Evolutionary conservation across 2,329 filamentous ascomycete genomes (phyloP).

Genomic region (Aspergillus arachidicola): DNA sequence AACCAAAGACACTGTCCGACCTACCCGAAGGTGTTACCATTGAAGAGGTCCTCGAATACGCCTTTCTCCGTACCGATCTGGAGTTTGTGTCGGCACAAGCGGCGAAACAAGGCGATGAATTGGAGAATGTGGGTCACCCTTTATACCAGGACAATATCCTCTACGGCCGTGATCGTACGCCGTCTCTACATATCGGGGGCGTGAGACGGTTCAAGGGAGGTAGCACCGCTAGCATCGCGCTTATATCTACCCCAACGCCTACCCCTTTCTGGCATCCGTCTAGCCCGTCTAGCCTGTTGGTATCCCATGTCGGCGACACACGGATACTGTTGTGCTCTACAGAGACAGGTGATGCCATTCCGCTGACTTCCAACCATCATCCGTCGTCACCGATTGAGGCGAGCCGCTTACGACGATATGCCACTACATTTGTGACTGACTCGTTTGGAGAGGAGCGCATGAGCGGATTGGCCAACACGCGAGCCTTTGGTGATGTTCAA

Average conservation of each 20-base stretch:
- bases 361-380: slow-evolving; percentile 89
- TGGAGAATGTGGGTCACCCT: slow-evolving; percentile 71
- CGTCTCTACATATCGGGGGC: slow-evolving; percentile 65
- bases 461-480: slow-evolving; percentile 87
- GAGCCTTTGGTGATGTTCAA: slow-evolving; percentile 88
- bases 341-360: slow-evolving; percentile 73
- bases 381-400: slow-evolving; percentile 85
- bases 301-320: slow-evolving; percentile 92
- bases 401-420: slow-evolving; percentile 80
- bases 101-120: slow-evolving; percentile 73
- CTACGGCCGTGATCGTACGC: slow-evolving; percentile 59
- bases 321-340: slow-evolving; percentile 89
- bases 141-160: slow-evolving; percentile 85
- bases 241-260: slow-evolving; percentile 89
- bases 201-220: slow-evolving; percentile 84
- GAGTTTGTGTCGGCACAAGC: slow-evolving; percentile 93
- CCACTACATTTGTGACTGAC: slow-evolving; percentile 85
- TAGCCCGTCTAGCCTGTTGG: slow-evolving; percentile 78
- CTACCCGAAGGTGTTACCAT: slow-evolving; percentile 45
- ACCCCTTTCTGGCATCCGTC: slow-evolving; percentile 94
- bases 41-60: slow-evolving; percentile 74
- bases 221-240: slow-evolving; percentile 83
- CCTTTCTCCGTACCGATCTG: slow-evolving; percentile 89
- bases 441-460: slow-evolving; percentile 98
- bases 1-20: slow-evolving; percentile 17